Percentiles rank a stretch among this genome's conserved stretches.
Conservation (phyloP, 2,329 filamentous ascomycete species). For the Ceratocystiopsis sp. region DNA sequence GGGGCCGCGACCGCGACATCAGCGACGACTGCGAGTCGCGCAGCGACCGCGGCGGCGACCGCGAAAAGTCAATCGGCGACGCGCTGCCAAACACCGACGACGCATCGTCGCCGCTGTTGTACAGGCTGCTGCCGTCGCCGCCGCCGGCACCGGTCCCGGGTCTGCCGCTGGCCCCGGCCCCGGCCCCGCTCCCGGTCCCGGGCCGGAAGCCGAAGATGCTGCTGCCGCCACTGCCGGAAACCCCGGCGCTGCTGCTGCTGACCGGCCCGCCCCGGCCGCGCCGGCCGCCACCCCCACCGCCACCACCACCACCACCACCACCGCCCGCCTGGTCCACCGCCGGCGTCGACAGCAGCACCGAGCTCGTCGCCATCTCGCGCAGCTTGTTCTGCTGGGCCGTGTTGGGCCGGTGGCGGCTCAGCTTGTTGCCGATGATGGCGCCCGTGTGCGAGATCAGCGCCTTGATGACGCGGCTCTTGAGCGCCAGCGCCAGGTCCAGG, state of each 20-base stretch:
- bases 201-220: too few species aligned
- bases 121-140: slow-evolving; percentile 1
- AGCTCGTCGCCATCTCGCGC: slow-evolving; percentile 68
- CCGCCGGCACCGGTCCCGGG: too few species aligned
- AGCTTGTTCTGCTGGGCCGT: slow-evolving; percentile 63
- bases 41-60: slow-evolving; percentile 38
- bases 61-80: slow-evolving; percentile 39
- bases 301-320: too few species aligned
- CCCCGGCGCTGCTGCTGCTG: too few species aligned
- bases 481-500: slow-evolving; percentile 73
- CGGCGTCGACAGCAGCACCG: slow-evolving; percentile 40
- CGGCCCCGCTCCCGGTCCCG: too few species aligned
- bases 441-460: slow-evolving; percentile 90
- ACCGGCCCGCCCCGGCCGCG: too few species aligned
- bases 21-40: slow-evolving; percentile 32
- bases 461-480: slow-evolving; percentile 89
- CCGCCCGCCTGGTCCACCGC: slow-evolving; percentile 19
- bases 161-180: too few species aligned
- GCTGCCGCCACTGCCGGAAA: too few species aligned
- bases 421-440: slow-evolving; percentile 94
- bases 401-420: slow-evolving; percentile 71
- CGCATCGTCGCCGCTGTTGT: slow-evolving; percentile 39
- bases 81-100: slow-evolving; percentile 32
- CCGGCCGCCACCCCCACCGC: too few species aligned
- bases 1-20: neutral